These are phyloP conservation scores for Daldinia childiae DNA, from an alignment of 495 filamentous ascomycete genomes.

Conservation along the genomic window DNA sequence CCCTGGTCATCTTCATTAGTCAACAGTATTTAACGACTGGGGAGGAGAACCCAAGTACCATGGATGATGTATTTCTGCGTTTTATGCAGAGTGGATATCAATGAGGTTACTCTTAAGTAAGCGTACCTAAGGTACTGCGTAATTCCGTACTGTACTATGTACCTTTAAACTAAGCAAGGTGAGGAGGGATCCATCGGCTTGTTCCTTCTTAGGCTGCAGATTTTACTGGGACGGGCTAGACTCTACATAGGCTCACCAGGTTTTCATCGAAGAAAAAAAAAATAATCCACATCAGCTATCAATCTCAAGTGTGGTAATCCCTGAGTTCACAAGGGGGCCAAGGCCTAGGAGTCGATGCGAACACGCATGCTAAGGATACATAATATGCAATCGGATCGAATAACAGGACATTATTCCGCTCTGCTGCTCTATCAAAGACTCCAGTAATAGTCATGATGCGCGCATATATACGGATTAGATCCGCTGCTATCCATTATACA, in stretches of 20 bases:
- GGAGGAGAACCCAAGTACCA: slow-evolving; percentile 38
- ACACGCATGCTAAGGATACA: slow-evolving; percentile 28
- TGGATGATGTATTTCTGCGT: slow-evolving; percentile 31
- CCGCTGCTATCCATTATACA: slow-evolving; percentile 24
- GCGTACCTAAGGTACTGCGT: slow-evolving; percentile 7
- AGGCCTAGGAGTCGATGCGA: slow-evolving; percentile 28
- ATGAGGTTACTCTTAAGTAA: slow-evolving; percentile 24
- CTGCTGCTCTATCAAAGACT: slow-evolving; percentile 18
- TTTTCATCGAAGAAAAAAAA: slow-evolving; percentile 16
- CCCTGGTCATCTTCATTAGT: slow-evolving; percentile 42
- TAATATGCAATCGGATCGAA: slow-evolving; percentile 34
- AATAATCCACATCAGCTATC: slow-evolving; percentile 19
- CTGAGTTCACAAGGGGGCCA: slow-evolving; percentile 35
- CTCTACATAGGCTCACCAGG: slow-evolving; percentile 11
- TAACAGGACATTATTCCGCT: slow-evolving; percentile 15
- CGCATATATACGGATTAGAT: slow-evolving; percentile 4
- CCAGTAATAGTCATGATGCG: slow-evolving; percentile 34
- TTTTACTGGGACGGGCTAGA: slow-evolving; percentile 3
- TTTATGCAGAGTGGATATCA: slow-evolving; percentile 39
- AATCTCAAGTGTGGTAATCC: slow-evolving; percentile 28
- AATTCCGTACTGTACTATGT: slow-evolving; percentile 5
- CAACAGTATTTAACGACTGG: slow-evolving; percentile 17
- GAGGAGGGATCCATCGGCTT: slow-evolving; percentile 20
- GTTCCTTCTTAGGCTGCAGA: slow-evolving; percentile 7
- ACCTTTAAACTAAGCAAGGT: slow-evolving; percentile 9